Evolutionary conservation across 257 asterid genomes (phyloP).

Genomic region (Nicotiana paniculata): DNA sequence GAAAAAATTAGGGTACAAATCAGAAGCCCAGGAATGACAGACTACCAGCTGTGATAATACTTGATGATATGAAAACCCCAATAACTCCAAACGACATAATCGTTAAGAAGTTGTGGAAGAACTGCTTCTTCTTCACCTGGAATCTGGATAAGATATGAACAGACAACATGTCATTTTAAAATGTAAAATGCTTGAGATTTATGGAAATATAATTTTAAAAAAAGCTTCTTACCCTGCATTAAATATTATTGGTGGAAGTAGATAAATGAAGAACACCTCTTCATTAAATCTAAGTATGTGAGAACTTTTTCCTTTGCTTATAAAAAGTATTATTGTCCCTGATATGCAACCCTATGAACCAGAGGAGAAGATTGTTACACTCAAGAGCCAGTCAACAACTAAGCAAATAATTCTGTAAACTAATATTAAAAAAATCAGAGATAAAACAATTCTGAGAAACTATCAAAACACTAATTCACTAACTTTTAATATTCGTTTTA

Average conservation of each 20-base stretch:
- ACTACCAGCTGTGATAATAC: constrained; percentile 67
- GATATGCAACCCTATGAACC: constrained; percentile 46
- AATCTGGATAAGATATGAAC: constrained; percentile 37
- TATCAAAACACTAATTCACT: background rate
- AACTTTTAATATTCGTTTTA: background rate
- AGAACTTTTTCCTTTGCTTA: constrained; percentile 75
- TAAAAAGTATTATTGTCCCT: constrained; percentile 58
- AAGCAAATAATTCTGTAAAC: background rate
- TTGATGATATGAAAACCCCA: constrained; percentile 78
- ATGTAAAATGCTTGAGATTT: background rate
- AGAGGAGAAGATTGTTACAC: background rate
- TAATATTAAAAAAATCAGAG: background rate
- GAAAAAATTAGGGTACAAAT: background rate
- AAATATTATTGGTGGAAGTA: constrained; percentile 87
- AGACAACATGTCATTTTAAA: background rate
- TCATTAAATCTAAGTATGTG: constrained; percentile 83
- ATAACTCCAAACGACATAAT: constrained; percentile 86
- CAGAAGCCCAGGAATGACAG: background rate
- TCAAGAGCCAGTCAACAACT: background rate
- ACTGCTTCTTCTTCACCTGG: constrained; percentile 96
- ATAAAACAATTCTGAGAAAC: background rate
- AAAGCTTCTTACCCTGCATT: constrained; percentile 73
- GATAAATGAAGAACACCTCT: constrained; percentile 82
- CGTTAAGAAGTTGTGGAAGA: constrained; percentile 91
- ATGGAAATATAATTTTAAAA: background rate